These are phyloP conservation scores for Claviceps sorghi DNA, from an alignment of 2,329 filamentous ascomycete genomes.

Conservation along the genomic window DNA sequence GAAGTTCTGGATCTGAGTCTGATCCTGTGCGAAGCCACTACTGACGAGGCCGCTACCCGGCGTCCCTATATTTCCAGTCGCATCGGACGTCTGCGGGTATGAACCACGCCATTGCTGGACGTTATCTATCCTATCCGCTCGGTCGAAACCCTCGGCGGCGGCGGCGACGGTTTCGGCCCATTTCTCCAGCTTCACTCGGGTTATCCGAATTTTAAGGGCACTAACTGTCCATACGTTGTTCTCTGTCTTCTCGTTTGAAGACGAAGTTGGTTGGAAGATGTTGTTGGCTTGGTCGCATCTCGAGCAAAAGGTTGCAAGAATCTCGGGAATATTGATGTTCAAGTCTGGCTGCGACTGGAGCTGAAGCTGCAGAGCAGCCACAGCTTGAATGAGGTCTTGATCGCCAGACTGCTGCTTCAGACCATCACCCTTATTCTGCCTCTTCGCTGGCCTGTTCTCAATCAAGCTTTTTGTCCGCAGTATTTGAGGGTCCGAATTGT, in stretches of 20 bases:
- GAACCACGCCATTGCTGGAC: conserved; percentile 7
- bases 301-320: conserved; percentile 25
- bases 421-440: conserved; percentile 1
- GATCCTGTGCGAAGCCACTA: conserved; percentile 12
- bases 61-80: not conserved
- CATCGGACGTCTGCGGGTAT: conserved; percentile 6
- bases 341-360: conserved; percentile 30
- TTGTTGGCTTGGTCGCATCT: conserved; percentile 30
- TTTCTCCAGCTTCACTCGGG: conserved; percentile 29
- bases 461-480: conserved; percentile 5
- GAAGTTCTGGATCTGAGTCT: conserved; percentile 13
- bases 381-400: conserved; percentile 23
- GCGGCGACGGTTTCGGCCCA: conserved; percentile 32
- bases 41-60: not conserved
- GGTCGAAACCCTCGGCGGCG: conserved; percentile 15
- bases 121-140: conserved; percentile 4
- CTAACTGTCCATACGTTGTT: conserved; percentile 35
- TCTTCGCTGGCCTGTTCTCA: not conserved
- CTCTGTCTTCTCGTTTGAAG: conserved; percentile 21
- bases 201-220: conserved; percentile 31
- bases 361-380: conserved; percentile 26
- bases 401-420: conserved; percentile 13
- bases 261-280: conserved; percentile 17
- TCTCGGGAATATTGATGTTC: conserved; percentile 28
- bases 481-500: conserved; percentile 13